phyloP scores from a whole-genome alignment of 306 rosid species.

The Nissolia schottii region DNA sequence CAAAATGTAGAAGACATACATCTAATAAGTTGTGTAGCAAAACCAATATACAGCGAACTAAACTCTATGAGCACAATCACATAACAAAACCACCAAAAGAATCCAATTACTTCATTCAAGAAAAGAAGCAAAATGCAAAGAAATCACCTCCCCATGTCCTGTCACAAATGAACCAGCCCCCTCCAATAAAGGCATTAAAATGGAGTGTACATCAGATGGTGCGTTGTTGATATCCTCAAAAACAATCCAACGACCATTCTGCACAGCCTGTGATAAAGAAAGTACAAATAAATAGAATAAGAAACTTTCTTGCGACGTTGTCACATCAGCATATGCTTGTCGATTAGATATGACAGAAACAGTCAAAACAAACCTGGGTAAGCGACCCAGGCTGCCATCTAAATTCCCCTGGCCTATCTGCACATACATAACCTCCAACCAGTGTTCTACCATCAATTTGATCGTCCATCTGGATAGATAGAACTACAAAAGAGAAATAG shows the following conservation, averaged over 20 bases:
- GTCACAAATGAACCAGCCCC: slow-evolving; percentile 57
- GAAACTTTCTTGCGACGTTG: background rate
- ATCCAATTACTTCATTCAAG: background rate
- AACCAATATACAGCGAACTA: background rate
- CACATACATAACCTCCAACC: slow-evolving; percentile 74
- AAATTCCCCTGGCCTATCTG: slow-evolving; percentile 89
- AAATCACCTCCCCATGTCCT: slow-evolving; percentile 79
- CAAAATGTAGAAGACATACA: background rate
- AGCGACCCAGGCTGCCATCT: slow-evolving; percentile 98
- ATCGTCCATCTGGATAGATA: slow-evolving; percentile 90
- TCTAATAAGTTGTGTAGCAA: background rate
- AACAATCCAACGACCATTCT: slow-evolving; percentile 84
- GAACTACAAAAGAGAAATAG: slow-evolving; percentile 48
- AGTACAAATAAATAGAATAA: background rate
- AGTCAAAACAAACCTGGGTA: slow-evolving; percentile 64
- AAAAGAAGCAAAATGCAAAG: background rate
- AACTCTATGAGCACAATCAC: background rate
- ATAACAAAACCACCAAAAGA: background rate
- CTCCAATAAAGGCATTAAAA: slow-evolving; percentile 72
- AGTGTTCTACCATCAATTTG: slow-evolving; percentile 87
- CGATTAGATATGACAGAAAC: slow-evolving; percentile 6
- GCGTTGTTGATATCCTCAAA: slow-evolving; percentile 92
- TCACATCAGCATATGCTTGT: background rate
- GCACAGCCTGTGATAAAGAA: slow-evolving; percentile 62
- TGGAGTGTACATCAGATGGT: slow-evolving; percentile 79